phyloP scores from a whole-genome alignment of 345 rosid genomes.

The Raphanus sativus region DNA sequence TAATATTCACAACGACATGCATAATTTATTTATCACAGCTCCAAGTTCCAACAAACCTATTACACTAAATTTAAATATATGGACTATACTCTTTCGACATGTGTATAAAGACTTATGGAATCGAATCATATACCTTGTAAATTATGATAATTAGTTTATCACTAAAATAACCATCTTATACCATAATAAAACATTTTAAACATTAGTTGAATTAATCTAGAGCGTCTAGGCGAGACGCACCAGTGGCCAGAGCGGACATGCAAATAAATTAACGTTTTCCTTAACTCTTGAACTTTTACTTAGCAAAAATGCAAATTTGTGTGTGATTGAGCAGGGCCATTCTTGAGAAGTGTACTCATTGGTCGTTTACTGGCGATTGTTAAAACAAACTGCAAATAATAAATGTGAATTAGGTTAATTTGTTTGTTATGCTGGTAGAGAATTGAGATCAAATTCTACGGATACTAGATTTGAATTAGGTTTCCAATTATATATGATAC shows the following conservation, averaged over 20 bases:
- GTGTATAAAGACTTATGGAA: neutral
- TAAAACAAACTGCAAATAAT: neutral
- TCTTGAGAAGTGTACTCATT: conserved; percentile 32
- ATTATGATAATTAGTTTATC: conserved; percentile 8
- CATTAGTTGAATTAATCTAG: conserved; percentile 9
- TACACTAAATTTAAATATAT: neutral
- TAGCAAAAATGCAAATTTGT: neutral
- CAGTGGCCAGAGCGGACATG: conserved; percentile 14
- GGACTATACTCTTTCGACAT: conserved; percentile 4
- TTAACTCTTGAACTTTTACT: neutral
- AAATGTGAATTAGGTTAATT: conserved; percentile 6
- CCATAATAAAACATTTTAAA: neutral
- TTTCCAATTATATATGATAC: neutral
- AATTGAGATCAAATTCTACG: conserved; percentile 2
- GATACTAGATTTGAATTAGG: neutral
- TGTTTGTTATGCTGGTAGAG: conserved; percentile 1
- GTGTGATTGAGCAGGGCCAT: conserved; percentile 3
- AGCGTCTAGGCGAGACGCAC: conserved; percentile 34
- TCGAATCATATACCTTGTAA: neutral
- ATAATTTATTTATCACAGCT: conserved; percentile 18
- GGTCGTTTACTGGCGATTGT: conserved; percentile 24
- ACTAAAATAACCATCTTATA: neutral
- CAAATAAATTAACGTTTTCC: neutral
- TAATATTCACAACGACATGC: conserved; percentile 17
- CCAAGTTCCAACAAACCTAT: conserved; percentile 36